These are phyloP conservation scores for Bacterosira constricta DNA, from an alignment of 108 stramenopile genomes.

Conservation along the genomic window DNA sequence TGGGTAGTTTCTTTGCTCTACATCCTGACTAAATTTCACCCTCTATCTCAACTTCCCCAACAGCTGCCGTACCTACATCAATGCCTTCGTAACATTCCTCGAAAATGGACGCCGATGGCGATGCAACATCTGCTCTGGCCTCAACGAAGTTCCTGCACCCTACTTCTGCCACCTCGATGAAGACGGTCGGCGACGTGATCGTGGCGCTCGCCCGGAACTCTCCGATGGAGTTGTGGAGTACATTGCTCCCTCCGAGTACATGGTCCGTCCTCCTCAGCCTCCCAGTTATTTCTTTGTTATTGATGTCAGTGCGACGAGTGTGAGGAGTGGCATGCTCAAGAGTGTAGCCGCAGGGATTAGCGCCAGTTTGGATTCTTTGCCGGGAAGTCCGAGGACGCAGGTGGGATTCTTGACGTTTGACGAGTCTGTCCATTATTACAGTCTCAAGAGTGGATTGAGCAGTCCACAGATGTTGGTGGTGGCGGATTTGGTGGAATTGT, in stretches of 20 bases:
- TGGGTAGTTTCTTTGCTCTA: too few relatives aligned
- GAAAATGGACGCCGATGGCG: conserved; percentile 97
- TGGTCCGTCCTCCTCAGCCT: conserved; percentile 98
- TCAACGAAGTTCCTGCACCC: conserved; percentile 89
- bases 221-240: conserved; percentile 87
- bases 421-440: conserved; percentile 95
- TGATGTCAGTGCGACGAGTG: conserved; percentile 92
- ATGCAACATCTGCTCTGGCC: conserved; percentile 96
- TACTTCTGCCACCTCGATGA: conserved; percentile 98
- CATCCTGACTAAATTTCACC: background rate
- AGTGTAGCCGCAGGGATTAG: conserved; percentile 83
- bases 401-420: conserved; percentile 96
- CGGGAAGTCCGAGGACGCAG: conserved; percentile 86
- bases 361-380: conserved; percentile 85
- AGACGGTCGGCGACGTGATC: conserved; percentile 86
- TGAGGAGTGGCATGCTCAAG: conserved; percentile 86
- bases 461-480: conserved; percentile 97
- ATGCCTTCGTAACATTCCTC: conserved; percentile 97
- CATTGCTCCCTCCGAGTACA: conserved; percentile 97
- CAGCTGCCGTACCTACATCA: conserved; percentile 97
- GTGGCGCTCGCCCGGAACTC: conserved; percentile 92
- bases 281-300: conserved; percentile 97
- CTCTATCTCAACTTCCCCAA: background rate
- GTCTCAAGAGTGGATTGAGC: conserved; percentile 78
- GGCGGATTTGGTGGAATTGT: conserved; percentile 91